Percentiles rank a stretch among this genome's conserved stretches.
Evolutionary conservation across 768 basidiomycete species (phyloP).

Genomic region (Russula sp.): DNA sequence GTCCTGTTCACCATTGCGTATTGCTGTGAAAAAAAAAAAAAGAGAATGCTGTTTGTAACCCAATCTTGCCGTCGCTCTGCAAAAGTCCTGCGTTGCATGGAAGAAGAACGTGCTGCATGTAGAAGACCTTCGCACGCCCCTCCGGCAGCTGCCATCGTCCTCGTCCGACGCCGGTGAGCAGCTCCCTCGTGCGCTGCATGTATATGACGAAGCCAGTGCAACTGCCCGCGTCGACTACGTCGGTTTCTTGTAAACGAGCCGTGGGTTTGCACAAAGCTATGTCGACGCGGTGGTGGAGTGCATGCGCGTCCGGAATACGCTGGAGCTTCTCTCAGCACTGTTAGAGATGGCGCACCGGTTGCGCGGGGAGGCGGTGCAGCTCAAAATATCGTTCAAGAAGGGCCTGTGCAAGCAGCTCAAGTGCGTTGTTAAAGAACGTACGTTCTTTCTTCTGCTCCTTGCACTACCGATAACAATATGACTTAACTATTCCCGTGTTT

Average conservation of each 20-base stretch:
- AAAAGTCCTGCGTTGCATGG: not conserved
- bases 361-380: not conserved
- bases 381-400: not conserved
- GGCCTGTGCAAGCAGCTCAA: not conserved
- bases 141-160: not conserved
- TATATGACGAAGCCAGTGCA: not conserved
- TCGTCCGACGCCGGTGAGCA: not conserved
- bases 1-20: not conserved
- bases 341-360: not conserved
- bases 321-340: not conserved
- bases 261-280: not conserved
- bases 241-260: not conserved
- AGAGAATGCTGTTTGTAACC: not conserved
- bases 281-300: not conserved
- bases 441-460: not conserved
- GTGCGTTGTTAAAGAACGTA: not conserved
- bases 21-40: not conserved
- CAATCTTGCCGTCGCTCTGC: not conserved
- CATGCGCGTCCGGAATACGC: not conserved
- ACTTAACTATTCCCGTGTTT: not conserved
- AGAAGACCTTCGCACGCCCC: not conserved
- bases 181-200: not conserved
- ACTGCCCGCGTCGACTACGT: not conserved
- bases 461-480: not conserved
- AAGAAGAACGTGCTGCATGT: not conserved